Evolutionary conservation across 2,329 filamentous ascomycete genomes (phyloP).

Genomic region (Neurospora crassa): DNA sequence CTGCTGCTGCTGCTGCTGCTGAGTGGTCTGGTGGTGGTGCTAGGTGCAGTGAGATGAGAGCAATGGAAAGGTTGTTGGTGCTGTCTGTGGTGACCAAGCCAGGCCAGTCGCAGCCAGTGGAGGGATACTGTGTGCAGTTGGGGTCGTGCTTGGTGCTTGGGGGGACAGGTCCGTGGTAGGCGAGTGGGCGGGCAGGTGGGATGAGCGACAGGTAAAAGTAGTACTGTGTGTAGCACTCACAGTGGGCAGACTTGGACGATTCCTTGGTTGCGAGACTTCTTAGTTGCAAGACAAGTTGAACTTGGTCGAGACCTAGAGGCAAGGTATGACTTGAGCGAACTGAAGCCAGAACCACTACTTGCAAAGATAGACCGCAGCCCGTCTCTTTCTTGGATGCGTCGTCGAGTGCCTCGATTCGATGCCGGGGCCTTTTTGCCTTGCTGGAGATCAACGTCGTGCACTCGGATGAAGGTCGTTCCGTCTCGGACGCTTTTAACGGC

Average conservation of each 20-base stretch:
- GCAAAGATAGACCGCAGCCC: background rate
- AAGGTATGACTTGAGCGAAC: background rate
- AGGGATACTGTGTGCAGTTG: constrained; percentile 1
- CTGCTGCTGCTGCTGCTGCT: background rate
- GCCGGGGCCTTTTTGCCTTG: background rate
- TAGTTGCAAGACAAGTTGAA: background rate
- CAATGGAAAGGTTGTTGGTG: background rate
- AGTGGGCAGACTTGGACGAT: background rate
- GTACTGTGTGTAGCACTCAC: constrained; percentile 1
- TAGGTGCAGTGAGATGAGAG: background rate
- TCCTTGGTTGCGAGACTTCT: background rate
- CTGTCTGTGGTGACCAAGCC: background rate
- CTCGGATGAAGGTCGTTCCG: background rate
- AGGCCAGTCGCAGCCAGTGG: background rate
- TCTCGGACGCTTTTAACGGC: background rate
- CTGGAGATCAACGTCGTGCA: background rate
- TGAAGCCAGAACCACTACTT: background rate
- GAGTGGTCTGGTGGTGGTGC: background rate
- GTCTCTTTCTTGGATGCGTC: background rate
- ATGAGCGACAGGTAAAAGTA: background rate
- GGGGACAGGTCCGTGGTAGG: background rate
- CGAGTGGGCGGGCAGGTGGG: background rate
- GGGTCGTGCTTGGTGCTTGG: background rate
- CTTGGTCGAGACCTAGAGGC: background rate
- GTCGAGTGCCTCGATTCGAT: background rate